Conservation (phyloP, 176 grass and related monocot genomes). For the Rhynchospora breviuscula region DNA sequence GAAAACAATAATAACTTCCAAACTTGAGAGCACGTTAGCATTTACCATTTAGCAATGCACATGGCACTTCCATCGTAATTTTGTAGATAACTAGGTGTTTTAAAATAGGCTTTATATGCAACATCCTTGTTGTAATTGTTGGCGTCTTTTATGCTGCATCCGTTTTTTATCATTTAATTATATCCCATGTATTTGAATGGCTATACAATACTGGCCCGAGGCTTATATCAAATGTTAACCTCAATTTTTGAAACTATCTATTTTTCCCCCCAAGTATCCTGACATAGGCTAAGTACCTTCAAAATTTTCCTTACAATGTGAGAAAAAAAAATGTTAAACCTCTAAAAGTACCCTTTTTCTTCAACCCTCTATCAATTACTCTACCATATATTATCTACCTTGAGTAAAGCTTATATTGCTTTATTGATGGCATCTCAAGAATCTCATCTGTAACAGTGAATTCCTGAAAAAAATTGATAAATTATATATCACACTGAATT, state of each 20-base stretch:
- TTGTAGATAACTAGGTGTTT: no score
- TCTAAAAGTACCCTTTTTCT: slow-evolving; percentile 4
- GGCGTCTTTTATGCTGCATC: not conserved
- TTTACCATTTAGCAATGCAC: no score
- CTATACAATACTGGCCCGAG: not conserved
- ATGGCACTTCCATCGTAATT: no score
- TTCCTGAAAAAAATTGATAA: not conserved
- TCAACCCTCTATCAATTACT: slow-evolving; percentile 9
- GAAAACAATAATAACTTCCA: no score
- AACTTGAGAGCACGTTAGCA: no score
- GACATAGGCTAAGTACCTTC: not conserved
- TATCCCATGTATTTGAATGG: not conserved
- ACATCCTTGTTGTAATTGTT: not conserved
- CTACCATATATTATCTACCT: slow-evolving; percentile 17
- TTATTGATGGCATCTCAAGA: not conserved
- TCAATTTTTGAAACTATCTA: not conserved
- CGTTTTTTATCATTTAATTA: not conserved
- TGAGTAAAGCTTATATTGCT: not conserved
- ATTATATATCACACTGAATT: slow-evolving; percentile 40
- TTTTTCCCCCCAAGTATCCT: not conserved
- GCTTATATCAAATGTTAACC: no score
- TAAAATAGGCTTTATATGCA: no score
- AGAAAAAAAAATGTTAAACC: slow-evolving; percentile 1
- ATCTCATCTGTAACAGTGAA: not conserved
- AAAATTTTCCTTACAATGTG: not conserved